Conservation (phyloP, 2,329 filamentous ascomycete species). For the Talaromyces sp. region DNA sequence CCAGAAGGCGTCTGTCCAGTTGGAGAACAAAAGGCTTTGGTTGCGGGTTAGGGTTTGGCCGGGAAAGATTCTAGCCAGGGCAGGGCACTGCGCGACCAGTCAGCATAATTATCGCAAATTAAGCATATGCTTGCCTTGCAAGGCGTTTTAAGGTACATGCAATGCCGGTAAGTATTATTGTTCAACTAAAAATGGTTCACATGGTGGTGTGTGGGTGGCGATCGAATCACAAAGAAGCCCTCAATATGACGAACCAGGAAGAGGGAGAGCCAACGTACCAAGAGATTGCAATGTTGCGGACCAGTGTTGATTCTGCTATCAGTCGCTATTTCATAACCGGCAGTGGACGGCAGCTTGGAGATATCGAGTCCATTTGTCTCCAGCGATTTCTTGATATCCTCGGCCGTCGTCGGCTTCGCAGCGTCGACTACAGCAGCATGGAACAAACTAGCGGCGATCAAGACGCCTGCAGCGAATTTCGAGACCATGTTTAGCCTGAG, state of each 20-base stretch:
- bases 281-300: background rate
- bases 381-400: background rate
- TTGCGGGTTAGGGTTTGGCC: slow-evolving; percentile 12
- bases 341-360: background rate
- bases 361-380: background rate
- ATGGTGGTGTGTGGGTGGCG: background rate
- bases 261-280: background rate
- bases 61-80: slow-evolving; percentile 9
- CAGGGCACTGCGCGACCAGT: slow-evolving; percentile 7
- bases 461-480: background rate
- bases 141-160: background rate
- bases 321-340: background rate
- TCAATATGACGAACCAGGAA: background rate
- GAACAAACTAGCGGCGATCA: background rate
- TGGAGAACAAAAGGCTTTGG: slow-evolving; percentile 11
- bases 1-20: slow-evolving; percentile 25
- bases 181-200: background rate
- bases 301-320: background rate
- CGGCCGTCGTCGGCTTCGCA: background rate
- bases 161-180: background rate
- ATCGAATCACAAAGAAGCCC: background rate
- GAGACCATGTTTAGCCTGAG: background rate
- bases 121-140: background rate
- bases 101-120: background rate
- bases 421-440: background rate